phyloP scores from a whole-genome alignment of 805 yeast genomes.

The Kluyveromyces wickerhamii region DNA sequence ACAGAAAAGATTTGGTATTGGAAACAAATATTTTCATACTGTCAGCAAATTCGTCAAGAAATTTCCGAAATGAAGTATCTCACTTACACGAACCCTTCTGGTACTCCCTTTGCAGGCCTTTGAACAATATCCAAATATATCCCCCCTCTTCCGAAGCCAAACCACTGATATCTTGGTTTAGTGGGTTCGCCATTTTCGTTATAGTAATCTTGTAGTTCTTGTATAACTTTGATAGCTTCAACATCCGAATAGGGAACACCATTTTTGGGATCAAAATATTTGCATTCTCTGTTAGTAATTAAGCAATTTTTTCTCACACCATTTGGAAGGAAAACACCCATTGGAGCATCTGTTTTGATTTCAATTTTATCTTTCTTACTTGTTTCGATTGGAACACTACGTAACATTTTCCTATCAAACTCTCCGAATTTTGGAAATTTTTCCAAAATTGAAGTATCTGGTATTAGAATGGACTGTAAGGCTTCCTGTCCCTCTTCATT shows the following conservation, averaged over 20 bases:
- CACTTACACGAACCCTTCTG: constrained; percentile 54
- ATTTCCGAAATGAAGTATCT: constrained; percentile 2
- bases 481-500: constrained; percentile 20
- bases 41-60: neutral
- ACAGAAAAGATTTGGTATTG: constrained; percentile 12
- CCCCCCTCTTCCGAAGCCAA: constrained; percentile 41
- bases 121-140: constrained; percentile 35
- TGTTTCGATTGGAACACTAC: constrained; percentile 38
- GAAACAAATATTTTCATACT: neutral
- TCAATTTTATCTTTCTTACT: constrained; percentile 41
- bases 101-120: constrained; percentile 78
- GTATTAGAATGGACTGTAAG: constrained; percentile 37
- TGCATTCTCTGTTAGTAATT: constrained; percentile 59
- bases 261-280: constrained; percentile 79
- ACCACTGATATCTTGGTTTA: constrained; percentile 34
- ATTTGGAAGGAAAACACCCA: constrained; percentile 63
- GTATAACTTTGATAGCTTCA: constrained; percentile 66
- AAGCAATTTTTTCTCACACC: constrained; percentile 62
- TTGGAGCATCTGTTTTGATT: constrained; percentile 62
- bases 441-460: constrained; percentile 28
- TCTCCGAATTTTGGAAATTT: constrained; percentile 55
- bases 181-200: constrained; percentile 34
- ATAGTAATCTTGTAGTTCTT: constrained; percentile 48
- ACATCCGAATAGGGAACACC: constrained; percentile 83
- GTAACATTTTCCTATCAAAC: constrained; percentile 34